Percentiles rank a stretch among this genome's conserved stretches.
Conservation (phyloP, 106 monocot species). For the Gastrodia elata region DNA sequence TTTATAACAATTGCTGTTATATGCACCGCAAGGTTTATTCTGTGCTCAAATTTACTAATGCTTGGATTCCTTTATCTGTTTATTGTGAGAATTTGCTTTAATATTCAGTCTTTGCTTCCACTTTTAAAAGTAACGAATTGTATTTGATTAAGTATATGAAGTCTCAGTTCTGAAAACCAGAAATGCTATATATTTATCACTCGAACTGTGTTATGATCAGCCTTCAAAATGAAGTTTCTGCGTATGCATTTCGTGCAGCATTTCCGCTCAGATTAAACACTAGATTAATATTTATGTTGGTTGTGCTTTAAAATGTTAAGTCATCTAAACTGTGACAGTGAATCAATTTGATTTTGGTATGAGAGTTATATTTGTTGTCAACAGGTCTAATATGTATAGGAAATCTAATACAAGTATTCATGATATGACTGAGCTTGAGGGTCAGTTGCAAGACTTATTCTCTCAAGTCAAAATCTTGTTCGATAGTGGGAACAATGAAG, state of each 20-base stretch:
- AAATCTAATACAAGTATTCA: slow-evolving; percentile 10
- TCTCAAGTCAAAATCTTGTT: slow-evolving; percentile 43
- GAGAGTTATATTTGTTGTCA: neutral
- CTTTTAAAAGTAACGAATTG: neutral
- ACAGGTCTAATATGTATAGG: slow-evolving; percentile 25
- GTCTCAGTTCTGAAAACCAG: neutral
- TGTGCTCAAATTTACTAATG: neutral
- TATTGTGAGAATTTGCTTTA: neutral
- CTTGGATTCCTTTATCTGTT: neutral
- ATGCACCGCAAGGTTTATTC: neutral
- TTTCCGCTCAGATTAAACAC: neutral
- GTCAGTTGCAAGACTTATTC: slow-evolving; percentile 53
- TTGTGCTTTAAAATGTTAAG: neutral
- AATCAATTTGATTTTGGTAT: neutral
- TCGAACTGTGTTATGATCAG: neutral
- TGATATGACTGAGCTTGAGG: slow-evolving; percentile 40
- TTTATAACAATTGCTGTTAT: neutral
- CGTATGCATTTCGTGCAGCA: neutral
- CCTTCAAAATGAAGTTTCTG: neutral
- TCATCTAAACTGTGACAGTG: neutral
- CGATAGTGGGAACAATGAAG: slow-evolving; percentile 42
- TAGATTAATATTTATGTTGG: neutral
- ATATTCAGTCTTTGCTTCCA: neutral
- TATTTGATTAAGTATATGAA: neutral
- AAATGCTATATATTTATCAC: neutral